Conservation (phyloP, 306 rosid species). For the Vachellia collinsii region DNA sequence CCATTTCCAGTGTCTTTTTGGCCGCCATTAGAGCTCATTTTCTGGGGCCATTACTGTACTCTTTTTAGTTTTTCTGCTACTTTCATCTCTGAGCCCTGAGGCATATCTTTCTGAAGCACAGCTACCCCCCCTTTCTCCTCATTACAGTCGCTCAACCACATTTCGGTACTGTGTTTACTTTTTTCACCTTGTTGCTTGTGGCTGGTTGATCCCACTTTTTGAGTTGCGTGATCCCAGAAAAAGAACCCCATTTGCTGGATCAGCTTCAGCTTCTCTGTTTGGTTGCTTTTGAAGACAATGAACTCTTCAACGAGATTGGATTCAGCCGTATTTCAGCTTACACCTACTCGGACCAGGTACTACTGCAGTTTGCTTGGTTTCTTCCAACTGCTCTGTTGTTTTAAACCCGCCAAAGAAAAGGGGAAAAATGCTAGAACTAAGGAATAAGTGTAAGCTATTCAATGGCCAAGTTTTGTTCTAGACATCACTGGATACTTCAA, state of each 20-base stretch:
- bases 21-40: slow-evolving; percentile 52
- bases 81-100: slow-evolving; percentile 39
- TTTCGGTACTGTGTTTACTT: slow-evolving; percentile 27
- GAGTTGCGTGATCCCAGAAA: slow-evolving; percentile 37
- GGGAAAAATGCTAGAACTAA: neutral
- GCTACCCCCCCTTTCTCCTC: neutral
- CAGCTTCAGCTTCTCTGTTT: slow-evolving; percentile 33
- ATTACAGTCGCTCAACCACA: slow-evolving; percentile 26
- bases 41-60: slow-evolving; percentile 34
- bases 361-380: slow-evolving; percentile 22
- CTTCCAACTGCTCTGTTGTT: slow-evolving; percentile 26
- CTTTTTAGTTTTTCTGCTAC: slow-evolving; percentile 40
- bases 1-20: slow-evolving; percentile 26
- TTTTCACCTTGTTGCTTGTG: slow-evolving; percentile 38
- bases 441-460: slow-evolving; percentile 3
- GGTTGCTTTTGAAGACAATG: slow-evolving; percentile 45
- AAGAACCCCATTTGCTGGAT: slow-evolving; percentile 33
- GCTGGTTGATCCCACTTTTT: slow-evolving; percentile 36
- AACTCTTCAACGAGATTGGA: slow-evolving; percentile 76
- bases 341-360: slow-evolving; percentile 95
- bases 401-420: neutral
- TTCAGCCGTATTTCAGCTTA: slow-evolving; percentile 90
- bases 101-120: slow-evolving; percentile 29
- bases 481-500: slow-evolving; percentile 15
- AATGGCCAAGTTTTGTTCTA: slow-evolving; percentile 13